Percentiles rank a stretch among this genome's conserved stretches.
Conservation (phyloP, 1,284 basidiomycete species). For the Pisolithus thermaeus region DNA sequence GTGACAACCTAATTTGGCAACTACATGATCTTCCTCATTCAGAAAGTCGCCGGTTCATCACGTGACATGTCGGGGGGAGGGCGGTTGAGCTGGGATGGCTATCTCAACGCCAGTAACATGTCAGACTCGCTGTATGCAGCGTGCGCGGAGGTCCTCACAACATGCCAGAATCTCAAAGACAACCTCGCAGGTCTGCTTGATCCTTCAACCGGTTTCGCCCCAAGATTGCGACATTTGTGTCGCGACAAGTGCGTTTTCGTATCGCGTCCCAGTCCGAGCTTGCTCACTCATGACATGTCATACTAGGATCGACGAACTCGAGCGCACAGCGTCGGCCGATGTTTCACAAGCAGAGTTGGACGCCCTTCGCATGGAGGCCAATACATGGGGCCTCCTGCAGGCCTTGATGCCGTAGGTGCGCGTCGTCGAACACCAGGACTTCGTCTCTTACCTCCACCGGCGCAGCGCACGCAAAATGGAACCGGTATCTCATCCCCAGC, state of each 20-base stretch:
- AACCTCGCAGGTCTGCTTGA: constrained; percentile 58
- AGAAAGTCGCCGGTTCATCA: no score
- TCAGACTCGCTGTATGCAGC: constrained; percentile 45
- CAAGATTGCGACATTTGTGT: constrained; percentile 58
- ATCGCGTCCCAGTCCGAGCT: background rate
- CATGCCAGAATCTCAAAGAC: constrained; percentile 53
- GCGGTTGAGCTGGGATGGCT: no score
- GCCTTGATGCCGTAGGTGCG: constrained; percentile 58
- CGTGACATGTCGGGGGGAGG: no score
- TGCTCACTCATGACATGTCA: background rate
- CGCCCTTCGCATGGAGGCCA: constrained; percentile 63
- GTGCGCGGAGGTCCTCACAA: constrained; percentile 59
- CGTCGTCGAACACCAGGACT: constrained; percentile 11
- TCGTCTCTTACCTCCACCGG: background rate
- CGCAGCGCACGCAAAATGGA: constrained; percentile 59
- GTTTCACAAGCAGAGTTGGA: constrained; percentile 49
- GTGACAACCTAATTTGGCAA: no score
- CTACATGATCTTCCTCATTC: no score
- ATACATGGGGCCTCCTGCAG: constrained; percentile 79
- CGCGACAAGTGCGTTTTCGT: constrained; percentile 48
- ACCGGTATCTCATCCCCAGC: constrained; percentile 37
- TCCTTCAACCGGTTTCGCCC: constrained; percentile 63
- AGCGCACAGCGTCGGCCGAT: constrained; percentile 35
- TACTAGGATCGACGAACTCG: constrained; percentile 45
- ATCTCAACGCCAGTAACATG: constrained; percentile 8